Percentiles rank a stretch among this genome's conserved stretches.
Conservation (phyloP, 2,329 filamentous ascomycete genomes). For the Nakataea oryzae region DNA sequence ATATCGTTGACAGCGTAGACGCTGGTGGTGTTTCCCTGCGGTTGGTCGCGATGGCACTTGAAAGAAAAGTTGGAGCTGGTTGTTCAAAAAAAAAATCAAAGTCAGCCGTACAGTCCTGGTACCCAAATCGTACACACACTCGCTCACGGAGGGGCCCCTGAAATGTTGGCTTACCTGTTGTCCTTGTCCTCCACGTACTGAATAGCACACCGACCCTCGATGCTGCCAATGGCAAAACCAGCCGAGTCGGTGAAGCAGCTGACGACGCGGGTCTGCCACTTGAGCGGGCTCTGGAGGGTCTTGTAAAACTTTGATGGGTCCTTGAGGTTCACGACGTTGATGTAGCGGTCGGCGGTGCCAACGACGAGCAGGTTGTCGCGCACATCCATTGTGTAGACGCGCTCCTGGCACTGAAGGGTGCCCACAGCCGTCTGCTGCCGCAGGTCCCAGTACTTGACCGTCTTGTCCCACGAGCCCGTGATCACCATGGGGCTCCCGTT, state of each 20-base stretch:
- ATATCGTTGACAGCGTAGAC: conserved; percentile 96
- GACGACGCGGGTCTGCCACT: conserved; percentile 95
- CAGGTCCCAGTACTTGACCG: conserved; percentile 81
- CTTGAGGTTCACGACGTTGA: conserved; percentile 87
- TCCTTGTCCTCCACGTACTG: conserved; percentile 98
- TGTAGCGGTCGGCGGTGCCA: conserved; percentile 89
- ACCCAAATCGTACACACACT: background rate
- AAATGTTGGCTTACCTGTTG: conserved; percentile 41
- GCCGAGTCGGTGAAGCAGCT: conserved; percentile 88
- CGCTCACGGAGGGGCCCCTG: background rate
- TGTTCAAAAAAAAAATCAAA: background rate
- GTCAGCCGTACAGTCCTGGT: background rate
- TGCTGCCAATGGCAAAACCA: conserved; percentile 90
- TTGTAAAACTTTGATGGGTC: conserved; percentile 91
- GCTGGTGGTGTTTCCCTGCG: conserved; percentile 66
- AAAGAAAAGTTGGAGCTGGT: conserved; percentile 87
- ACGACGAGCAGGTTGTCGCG: conserved; percentile 81
- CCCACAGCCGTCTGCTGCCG: conserved; percentile 55
- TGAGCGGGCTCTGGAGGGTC: conserved; percentile 87
- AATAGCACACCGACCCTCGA: conserved; percentile 94
- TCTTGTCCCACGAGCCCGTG: conserved; percentile 89
- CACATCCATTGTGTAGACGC: conserved; percentile 87
- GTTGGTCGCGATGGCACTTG: conserved; percentile 89
- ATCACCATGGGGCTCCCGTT: conserved; percentile 71
- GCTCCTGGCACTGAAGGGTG: conserved; percentile 58